Conservation (phyloP, 257 asterid species). For the Primulina tabacum region DNA sequence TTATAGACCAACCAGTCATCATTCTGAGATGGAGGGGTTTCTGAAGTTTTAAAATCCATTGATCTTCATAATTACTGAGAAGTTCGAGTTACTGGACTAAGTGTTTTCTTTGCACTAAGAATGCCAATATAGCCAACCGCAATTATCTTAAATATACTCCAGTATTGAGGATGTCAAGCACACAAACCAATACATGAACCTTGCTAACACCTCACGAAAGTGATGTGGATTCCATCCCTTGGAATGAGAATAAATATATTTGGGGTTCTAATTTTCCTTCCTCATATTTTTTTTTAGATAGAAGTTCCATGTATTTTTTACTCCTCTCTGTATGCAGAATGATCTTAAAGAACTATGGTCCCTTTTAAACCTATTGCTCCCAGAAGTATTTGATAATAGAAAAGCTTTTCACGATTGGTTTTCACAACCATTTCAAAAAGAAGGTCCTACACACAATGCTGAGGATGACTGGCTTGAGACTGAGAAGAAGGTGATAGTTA, state of each 20-base stretch:
- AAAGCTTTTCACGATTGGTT: slow-evolving; percentile 99
- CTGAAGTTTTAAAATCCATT: not conserved
- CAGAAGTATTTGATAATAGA: slow-evolving; percentile 94
- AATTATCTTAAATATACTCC: not conserved
- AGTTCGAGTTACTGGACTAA: not conserved
- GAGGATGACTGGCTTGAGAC: slow-evolving; percentile 99
- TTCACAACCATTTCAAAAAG: slow-evolving; percentile 95
- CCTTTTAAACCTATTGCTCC: slow-evolving; percentile 88
- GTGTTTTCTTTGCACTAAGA: slow-evolving; percentile 4
- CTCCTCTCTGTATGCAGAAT: slow-evolving; percentile 62
- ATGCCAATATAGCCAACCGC: not conserved
- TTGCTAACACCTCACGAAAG: not conserved
- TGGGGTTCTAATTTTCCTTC: not conserved
- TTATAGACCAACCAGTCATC: not conserved
- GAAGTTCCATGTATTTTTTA: slow-evolving; percentile 13
- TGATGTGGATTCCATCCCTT: slow-evolving; percentile 9
- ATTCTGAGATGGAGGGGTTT: slow-evolving; percentile 5
- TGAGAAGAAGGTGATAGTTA: slow-evolving; percentile 94
- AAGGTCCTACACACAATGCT: slow-evolving; percentile 69
- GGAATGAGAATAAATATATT: slow-evolving; percentile 8
- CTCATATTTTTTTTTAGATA: not conserved
- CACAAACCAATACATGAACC: not conserved
- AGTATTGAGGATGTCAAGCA: slow-evolving; percentile 18
- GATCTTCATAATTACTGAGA: not conserved
- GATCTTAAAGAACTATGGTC: slow-evolving; percentile 99